Evolutionary conservation across 805 yeast species (phyloP).

Genomic region (Kodamaea fukazawae): DNA sequence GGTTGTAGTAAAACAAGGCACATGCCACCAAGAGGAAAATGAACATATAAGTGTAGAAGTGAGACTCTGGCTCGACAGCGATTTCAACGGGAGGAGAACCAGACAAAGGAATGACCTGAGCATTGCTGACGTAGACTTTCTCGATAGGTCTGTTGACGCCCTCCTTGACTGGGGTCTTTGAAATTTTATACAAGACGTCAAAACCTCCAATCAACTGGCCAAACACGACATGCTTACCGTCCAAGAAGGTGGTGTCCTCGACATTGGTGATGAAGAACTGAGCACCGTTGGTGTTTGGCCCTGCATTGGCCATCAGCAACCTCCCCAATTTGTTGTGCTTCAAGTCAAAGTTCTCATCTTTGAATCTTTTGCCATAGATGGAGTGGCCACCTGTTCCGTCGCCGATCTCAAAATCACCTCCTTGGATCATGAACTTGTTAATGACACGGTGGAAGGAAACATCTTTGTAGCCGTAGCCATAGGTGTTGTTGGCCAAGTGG

Average conservation of each 20-base stretch:
- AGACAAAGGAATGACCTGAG: conserved; percentile 5
- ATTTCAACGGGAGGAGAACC: neutral
- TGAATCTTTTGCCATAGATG: conserved; percentile 14
- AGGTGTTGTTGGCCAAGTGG: conserved; percentile 25
- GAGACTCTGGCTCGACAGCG: conserved; percentile 4
- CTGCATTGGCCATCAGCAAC: conserved; percentile 25
- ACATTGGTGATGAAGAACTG: conserved; percentile 24
- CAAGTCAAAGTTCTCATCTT: conserved; percentile 24
- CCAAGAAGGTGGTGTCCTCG: conserved; percentile 14
- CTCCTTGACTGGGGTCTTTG: neutral
- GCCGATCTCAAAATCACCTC: conserved; percentile 30
- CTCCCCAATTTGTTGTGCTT: conserved; percentile 24
- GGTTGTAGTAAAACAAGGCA: conserved; percentile 12
- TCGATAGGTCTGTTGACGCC: conserved; percentile 15
- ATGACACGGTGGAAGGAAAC: conserved; percentile 35
- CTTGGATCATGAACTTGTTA: conserved; percentile 37
- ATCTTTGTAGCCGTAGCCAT: conserved; percentile 24
- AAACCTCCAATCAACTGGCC: conserved; percentile 27
- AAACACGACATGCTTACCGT: conserved; percentile 26
- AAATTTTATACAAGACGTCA: conserved; percentile 22
- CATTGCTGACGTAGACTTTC: conserved; percentile 16
- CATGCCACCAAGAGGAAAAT: conserved; percentile 11
- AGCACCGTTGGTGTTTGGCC: conserved; percentile 23
- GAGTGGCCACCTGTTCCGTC: conserved; percentile 18
- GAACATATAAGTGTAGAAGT: conserved; percentile 13